Percentiles rank a stretch among this genome's conserved stretches.
Evolutionary conservation across 2,329 filamentous ascomycete species (phyloP).

Genomic region (Alternaria panax): DNA sequence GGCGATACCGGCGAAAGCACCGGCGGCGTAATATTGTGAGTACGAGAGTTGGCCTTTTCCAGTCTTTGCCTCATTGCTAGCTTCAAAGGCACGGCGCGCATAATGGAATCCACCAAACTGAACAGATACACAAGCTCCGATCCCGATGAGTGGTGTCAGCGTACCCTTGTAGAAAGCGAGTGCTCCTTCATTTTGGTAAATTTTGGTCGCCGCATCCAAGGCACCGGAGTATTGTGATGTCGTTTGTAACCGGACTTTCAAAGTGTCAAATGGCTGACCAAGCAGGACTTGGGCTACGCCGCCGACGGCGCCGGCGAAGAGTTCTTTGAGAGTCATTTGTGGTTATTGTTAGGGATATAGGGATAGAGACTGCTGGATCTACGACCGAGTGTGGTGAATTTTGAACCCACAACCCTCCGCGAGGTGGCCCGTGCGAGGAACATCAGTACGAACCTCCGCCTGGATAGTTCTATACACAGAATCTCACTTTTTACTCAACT

Average conservation of each 20-base stretch:
- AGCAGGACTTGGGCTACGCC: not conserved
- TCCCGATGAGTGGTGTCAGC: constrained; percentile 90
- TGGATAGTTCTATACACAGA: too few relatives aligned
- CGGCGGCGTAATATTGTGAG: constrained; percentile 85
- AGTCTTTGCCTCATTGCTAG: constrained; percentile 64
- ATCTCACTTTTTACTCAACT: too few relatives aligned
- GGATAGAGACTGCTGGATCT: too few relatives aligned
- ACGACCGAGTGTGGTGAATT: too few relatives aligned
- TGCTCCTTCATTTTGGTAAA: constrained; percentile 86
- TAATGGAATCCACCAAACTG: constrained; percentile 98
- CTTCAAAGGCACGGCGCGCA: constrained; percentile 85
- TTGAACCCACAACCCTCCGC: too few relatives aligned
- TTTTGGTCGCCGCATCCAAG: constrained; percentile 78
- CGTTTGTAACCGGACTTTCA: constrained; percentile 94
- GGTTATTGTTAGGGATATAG: too few relatives aligned
- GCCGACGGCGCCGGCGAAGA: too few relatives aligned
- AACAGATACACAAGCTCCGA: constrained; percentile 94
- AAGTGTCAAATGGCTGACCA: constrained; percentile 66
- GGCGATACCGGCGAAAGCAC: constrained; percentile 89
- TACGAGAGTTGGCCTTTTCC: constrained; percentile 69
- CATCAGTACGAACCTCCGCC: too few relatives aligned
- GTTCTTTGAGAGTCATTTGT: constrained; percentile 57
- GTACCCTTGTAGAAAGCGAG: constrained; percentile 98
- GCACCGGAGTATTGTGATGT: constrained; percentile 81
- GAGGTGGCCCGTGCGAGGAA: too few relatives aligned